Evolutionary conservation across 108 stramenopile species (phyloP).

Genomic region (Skeletonema costatum): DNA sequence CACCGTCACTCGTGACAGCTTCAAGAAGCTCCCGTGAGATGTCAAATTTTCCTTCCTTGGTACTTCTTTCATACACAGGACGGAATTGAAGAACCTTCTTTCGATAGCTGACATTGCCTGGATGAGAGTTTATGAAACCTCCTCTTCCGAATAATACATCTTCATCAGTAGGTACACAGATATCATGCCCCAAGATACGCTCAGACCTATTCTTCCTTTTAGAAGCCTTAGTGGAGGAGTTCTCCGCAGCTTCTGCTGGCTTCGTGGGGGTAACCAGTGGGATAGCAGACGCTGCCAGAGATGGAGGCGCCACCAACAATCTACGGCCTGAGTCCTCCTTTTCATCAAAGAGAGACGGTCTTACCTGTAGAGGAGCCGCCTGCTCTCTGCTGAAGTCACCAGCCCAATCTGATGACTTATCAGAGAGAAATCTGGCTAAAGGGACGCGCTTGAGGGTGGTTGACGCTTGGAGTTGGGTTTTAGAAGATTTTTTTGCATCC

Average conservation of each 20-base stretch:
- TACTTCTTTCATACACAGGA: constrained; percentile 2
- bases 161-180: too few species aligned
- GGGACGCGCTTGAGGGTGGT: neutral
- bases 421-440: neutral
- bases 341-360: constrained; percentile 18
- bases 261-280: neutral
- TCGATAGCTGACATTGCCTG: constrained; percentile 69
- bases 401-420: constrained; percentile 33
- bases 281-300: neutral
- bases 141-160: constrained; percentile 42
- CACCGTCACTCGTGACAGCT: constrained; percentile 20
- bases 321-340: neutral
- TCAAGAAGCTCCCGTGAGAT: constrained; percentile 38
- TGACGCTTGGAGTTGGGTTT: too few species aligned
- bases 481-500: too few species aligned
- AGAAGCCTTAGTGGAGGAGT: too few species aligned
- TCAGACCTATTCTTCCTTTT: too few species aligned
- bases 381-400: constrained; percentile 10
- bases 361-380: neutral
- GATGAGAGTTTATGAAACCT: constrained; percentile 64
- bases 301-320: neutral
- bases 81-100: constrained; percentile 13
- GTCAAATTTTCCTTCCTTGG: constrained; percentile 40
- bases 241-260: too few species aligned
- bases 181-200: too few species aligned